Base-by-base conservation (phyloP, 768 basidiomycete genomes). In the Boletus barrowsii region DNA sequence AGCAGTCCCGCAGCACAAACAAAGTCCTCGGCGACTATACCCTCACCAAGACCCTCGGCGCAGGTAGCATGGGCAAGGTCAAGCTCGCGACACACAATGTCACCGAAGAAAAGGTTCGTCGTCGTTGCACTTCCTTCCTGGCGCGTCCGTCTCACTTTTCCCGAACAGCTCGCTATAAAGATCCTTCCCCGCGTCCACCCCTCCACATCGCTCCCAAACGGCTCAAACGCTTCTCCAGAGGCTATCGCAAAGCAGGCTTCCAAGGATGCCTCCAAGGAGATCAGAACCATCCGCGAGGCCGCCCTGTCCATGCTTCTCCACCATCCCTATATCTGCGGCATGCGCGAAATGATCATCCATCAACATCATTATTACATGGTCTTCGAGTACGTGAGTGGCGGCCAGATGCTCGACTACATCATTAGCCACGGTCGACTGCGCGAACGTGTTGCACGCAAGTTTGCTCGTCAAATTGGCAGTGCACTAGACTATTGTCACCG, bases 321-420 rank as follows among this genome's bases (percentile, higher is more conserved):
- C 67, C 97, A 99, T 68, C 97, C 97, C 3, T 98, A 98, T 72
- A 92, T 99, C 68, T 98, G 96, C 69, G 97, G 97, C 53, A 99
- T 98, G 96, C 88, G 93, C 62, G 93, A 96, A 76, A 94, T 99
- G 89, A 93, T 98, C 68, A 78, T 94, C 24, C 96, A 98, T 74
- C 90, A 92, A 56, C 88, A 99, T 65, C 95, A 99, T 73, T 98
- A 98, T 75, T 99, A 98, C 78, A 98, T 99, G 93, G 92, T 98
- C 10, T 93, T 90, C 70, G 97, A 99, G 72, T 98, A 97, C 71
- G 92, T 98, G 73, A 96, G 94, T 62, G 97, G 97, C 32, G 97
- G 97, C 1, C 97, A 99, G 79, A 94, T 99, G 93, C 84, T 99
- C 61, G 97, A 99, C 80, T 99, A 96, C 71, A 98, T 99, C 75